These are phyloP conservation scores for Tylopilus rubrobrunneus DNA, from an alignment of 768 basidiomycete species.

Conservation along the genomic window DNA sequence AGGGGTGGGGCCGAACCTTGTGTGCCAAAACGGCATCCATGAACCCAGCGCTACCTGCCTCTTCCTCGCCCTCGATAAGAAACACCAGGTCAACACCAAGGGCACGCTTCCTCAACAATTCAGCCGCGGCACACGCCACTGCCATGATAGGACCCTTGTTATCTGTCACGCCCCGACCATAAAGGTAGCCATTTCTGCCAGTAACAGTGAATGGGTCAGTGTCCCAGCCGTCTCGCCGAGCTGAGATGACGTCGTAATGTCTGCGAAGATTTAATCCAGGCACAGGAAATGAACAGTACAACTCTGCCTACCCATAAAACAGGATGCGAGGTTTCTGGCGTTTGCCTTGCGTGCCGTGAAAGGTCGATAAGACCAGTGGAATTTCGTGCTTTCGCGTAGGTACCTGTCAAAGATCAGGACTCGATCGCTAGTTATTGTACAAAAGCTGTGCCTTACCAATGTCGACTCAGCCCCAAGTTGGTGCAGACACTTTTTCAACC, in stretches of 20 bases:
- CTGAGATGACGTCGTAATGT: slow-evolving; percentile 96
- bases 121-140: slow-evolving; percentile 83
- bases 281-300: neutral
- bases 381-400: slow-evolving; percentile 74
- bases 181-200: slow-evolving; percentile 84
- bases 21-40: slow-evolving; percentile 67
- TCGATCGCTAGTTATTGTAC: neutral
- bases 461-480: slow-evolving; percentile 84
- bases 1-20: slow-evolving; percentile 48
- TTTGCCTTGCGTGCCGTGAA: slow-evolving; percentile 63
- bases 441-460: slow-evolving; percentile 45
- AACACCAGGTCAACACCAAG: slow-evolving; percentile 87
- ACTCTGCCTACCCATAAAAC: slow-evolving; percentile 85
- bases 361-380: slow-evolving; percentile 88
- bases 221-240: slow-evolving; percentile 69
- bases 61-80: slow-evolving; percentile 95
- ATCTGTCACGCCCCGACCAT: slow-evolving; percentile 89
- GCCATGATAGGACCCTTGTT: slow-evolving; percentile 96
- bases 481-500: slow-evolving; percentile 82
- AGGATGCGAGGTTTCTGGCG: slow-evolving; percentile 67
- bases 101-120: slow-evolving; percentile 64
- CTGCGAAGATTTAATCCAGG: slow-evolving; percentile 33
- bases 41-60: slow-evolving; percentile 89
- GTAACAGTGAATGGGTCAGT: slow-evolving; percentile 80
- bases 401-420: slow-evolving; percentile 43